Evolutionary conservation across 345 rosid species (phyloP), one percentile per base, ranked within the genome.

Genomic region (Ceriops tagal): DNA sequence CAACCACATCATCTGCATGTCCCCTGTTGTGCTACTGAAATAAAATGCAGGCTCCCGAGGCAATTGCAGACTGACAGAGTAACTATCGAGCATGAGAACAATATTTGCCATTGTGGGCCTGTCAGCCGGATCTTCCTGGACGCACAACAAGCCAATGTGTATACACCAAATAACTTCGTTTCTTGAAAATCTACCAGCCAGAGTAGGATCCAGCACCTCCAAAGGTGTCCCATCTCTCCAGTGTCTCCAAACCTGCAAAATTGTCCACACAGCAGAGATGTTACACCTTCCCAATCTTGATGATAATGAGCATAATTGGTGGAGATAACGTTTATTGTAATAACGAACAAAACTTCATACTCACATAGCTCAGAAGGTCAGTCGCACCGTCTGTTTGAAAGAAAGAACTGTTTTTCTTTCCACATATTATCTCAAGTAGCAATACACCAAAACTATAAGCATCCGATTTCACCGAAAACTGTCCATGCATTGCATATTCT

Each of bases 81-180:
- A 72, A 56, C 85, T 81, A 64, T 71, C 68, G 53, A 86, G 81
- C 86, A 78, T 77, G 8, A 85, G 79, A 58, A 84, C 82, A 18
- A 84, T 61, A 5, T 72, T 58, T 47, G 79, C 79, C 89, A 84
- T 77, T 58, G 86, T 69, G 0, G 89, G 93, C 59, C 83, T 83
- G 15, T 37, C 61, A 20, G 53, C 68, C 18, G 89, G 83, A 69
- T 88, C 86, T 81, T 84, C 84, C 64, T 89, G 90, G 52, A 83
- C 90, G 63, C 95, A 89, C 31, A 89, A 62, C 39, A 89, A 70
- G 5, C 91, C 90, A 1, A 90, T 81, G 46, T 83, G 88, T 22
- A 86, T 72, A 53, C 80, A 86, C 73, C 82, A 75, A 47, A 78
- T 66, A 19, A 85, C 82, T 75, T 90, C 87, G 31, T 32, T 69